Conservation (phyloP, 2,329 filamentous ascomycete genomes). For the Botrytis medusae region DNA sequence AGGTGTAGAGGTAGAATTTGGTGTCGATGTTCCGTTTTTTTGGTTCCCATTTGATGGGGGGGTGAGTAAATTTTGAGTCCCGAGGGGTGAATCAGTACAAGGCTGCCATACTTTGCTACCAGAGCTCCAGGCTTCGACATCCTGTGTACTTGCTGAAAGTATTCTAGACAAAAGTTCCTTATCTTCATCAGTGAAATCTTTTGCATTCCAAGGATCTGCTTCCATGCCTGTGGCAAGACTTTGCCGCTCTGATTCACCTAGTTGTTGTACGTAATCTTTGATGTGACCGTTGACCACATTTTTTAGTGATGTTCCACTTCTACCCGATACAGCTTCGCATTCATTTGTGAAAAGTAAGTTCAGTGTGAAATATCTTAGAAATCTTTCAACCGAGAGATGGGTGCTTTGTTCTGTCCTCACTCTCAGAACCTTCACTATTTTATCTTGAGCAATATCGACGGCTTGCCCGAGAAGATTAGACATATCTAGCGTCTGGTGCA, state of each 20-base stretch:
- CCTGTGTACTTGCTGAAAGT: slow-evolving; percentile 67
- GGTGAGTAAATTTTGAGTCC: slow-evolving; percentile 25
- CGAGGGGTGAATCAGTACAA: slow-evolving; percentile 26
- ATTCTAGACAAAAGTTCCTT: slow-evolving; percentile 62
- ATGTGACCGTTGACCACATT: slow-evolving; percentile 80
- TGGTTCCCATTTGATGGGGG: slow-evolving; percentile 21
- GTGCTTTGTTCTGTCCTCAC: slow-evolving; percentile 74
- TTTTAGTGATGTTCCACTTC: slow-evolving; percentile 73
- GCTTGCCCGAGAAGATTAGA: slow-evolving; percentile 75
- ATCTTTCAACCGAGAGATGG: slow-evolving; percentile 64
- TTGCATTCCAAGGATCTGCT: slow-evolving; percentile 75
- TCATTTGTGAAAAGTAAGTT: slow-evolving; percentile 84
- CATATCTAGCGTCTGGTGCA: slow-evolving; percentile 75
- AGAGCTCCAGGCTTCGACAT: slow-evolving; percentile 66
- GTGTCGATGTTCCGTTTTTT: slow-evolving; percentile 43
- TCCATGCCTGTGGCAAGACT: slow-evolving; percentile 75
- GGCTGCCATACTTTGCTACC: slow-evolving; percentile 59
- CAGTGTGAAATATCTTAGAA: slow-evolving; percentile 78
- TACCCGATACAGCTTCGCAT: slow-evolving; percentile 79
- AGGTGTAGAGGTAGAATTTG: slow-evolving; percentile 29
- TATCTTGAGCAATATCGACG: slow-evolving; percentile 77
- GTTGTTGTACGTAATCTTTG: slow-evolving; percentile 71
- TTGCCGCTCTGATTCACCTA: slow-evolving; percentile 72
- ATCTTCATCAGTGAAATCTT: slow-evolving; percentile 68
- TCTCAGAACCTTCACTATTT: slow-evolving; percentile 71